Conservation (phyloP, 2,329 filamentous ascomycete species). For the Colletotrichum lini region DNA sequence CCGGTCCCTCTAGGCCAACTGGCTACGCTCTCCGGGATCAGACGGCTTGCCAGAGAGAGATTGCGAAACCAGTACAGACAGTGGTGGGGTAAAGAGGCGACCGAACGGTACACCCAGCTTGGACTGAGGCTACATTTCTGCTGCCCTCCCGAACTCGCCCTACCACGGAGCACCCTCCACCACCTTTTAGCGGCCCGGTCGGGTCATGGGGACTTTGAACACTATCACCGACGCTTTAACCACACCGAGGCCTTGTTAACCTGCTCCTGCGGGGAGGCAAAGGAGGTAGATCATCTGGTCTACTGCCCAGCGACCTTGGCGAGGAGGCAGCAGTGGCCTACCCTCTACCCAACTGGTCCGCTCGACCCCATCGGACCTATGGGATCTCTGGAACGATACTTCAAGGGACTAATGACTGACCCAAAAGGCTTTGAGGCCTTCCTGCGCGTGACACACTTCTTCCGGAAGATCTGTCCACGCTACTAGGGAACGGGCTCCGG, state of each 20-base stretch:
- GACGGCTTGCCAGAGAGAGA: neutral
- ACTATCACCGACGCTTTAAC: constrained; percentile 1
- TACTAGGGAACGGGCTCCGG: no score
- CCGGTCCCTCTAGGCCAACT: neutral
- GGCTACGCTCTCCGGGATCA: neutral
- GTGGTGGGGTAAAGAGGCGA: neutral
- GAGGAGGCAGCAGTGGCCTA: no score
- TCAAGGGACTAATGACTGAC: no score
- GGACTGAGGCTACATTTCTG: neutral
- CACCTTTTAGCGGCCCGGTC: neutral
- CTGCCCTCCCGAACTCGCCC: constrained; percentile 4
- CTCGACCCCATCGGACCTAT: no score
- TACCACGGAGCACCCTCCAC: neutral
- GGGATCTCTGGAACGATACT: no score
- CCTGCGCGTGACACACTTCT: no score
- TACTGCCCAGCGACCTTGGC: no score
- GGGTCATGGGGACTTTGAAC: neutral
- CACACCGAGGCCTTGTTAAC: neutral
- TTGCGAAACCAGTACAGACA: neutral
- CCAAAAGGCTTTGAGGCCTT: no score
- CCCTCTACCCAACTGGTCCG: no score
- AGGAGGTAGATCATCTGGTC: no score
- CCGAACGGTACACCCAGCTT: neutral
- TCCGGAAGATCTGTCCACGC: no score
- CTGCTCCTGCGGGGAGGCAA: no score